phyloP scores from a whole-genome alignment of 2,329 filamentous ascomycete genomes.

The Stagonosporopsis chrysanthemi region DNA sequence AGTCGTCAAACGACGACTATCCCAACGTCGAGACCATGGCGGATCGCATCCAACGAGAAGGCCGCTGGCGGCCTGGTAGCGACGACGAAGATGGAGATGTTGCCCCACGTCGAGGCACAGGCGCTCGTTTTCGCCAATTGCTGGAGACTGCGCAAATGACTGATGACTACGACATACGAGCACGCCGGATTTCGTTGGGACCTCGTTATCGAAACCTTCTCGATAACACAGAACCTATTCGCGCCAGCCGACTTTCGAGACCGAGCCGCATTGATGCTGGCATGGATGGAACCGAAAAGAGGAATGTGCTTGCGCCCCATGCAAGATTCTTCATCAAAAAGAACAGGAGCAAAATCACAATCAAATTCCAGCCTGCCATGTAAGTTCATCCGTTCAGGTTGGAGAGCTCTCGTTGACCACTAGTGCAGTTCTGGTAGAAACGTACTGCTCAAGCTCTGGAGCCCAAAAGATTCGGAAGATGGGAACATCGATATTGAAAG shows the following conservation, averaged over 20 bases:
- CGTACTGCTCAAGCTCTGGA: slow-evolving; percentile 91
- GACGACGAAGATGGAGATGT: slow-evolving; percentile 51
- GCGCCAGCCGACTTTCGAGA: slow-evolving; percentile 36
- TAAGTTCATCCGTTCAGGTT: slow-evolving; percentile 45
- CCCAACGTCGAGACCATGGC: slow-evolving; percentile 50
- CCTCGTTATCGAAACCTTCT: slow-evolving; percentile 14
- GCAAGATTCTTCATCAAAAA: slow-evolving; percentile 85
- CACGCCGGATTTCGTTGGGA: slow-evolving; percentile 10
- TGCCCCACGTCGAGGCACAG: slow-evolving; percentile 29
- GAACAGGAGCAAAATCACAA: slow-evolving; percentile 83
- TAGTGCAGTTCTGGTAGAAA: slow-evolving; percentile 72
- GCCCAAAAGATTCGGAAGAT: slow-evolving; percentile 66
- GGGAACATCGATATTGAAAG: slow-evolving; percentile 90
- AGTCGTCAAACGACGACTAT: slow-evolving; percentile 47
- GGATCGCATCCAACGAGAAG: slow-evolving; percentile 50
- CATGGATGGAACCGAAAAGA: slow-evolving; percentile 24
- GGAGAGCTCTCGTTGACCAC: neutral
- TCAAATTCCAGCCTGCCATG: slow-evolving; percentile 83
- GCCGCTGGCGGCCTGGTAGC: slow-evolving; percentile 46
- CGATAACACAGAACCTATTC: slow-evolving; percentile 33
- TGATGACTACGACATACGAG: slow-evolving; percentile 42
- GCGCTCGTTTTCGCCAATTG: slow-evolving; percentile 35
- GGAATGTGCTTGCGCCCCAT: slow-evolving; percentile 69
- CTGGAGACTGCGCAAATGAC: slow-evolving; percentile 28
- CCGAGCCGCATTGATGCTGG: slow-evolving; percentile 46